These are phyloP conservation scores for Fusarium sp. DNA, from an alignment of 2,329 filamentous ascomycete genomes.

Conservation along the genomic window DNA sequence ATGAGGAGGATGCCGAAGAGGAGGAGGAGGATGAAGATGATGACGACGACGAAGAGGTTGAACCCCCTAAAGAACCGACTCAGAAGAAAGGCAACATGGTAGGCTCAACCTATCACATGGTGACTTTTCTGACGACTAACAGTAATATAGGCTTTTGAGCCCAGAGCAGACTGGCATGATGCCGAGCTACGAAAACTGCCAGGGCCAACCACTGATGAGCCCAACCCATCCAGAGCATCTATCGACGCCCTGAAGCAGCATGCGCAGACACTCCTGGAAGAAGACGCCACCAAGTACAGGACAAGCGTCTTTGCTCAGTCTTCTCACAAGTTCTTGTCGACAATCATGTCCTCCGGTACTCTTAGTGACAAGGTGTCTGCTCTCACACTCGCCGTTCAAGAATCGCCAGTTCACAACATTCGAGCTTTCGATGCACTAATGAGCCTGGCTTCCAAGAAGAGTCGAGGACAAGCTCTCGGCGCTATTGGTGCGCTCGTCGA, in stretches of 20 bases:
- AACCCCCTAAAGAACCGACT: slow-evolving; percentile 47
- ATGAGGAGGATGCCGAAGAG: slow-evolving; percentile 50
- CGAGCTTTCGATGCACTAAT: slow-evolving; percentile 90
- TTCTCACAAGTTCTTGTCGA: slow-evolving; percentile 94
- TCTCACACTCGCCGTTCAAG: slow-evolving; percentile 91
- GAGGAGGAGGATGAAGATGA: slow-evolving; percentile 46
- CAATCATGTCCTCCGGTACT: slow-evolving; percentile 96
- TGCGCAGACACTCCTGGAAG: slow-evolving; percentile 78
- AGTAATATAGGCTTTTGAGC: slow-evolving; percentile 63
- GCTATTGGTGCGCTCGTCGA: slow-evolving; percentile 95
- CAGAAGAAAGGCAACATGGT: slow-evolving; percentile 51
- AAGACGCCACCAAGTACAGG: slow-evolving; percentile 80
- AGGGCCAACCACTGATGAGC: slow-evolving; percentile 57
- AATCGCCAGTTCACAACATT: slow-evolving; percentile 92
- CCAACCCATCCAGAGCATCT: slow-evolving; percentile 55
- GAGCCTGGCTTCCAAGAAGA: slow-evolving; percentile 88
- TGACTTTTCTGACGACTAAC: slow-evolving; percentile 50
- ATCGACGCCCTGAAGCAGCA: slow-evolving; percentile 71
- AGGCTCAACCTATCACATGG: slow-evolving; percentile 30
- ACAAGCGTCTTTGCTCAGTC: slow-evolving; percentile 81
- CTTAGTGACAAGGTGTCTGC: slow-evolving; percentile 97
- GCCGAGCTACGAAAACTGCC: slow-evolving; percentile 58
- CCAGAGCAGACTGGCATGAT: slow-evolving; percentile 68
- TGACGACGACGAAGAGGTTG: slow-evolving; percentile 45
- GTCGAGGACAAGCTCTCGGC: slow-evolving; percentile 89